Percentiles rank a stretch among this genome's conserved stretches.
phyloP scores from a whole-genome alignment of 257 asterid genomes.

The Asclepias syriaca region DNA sequence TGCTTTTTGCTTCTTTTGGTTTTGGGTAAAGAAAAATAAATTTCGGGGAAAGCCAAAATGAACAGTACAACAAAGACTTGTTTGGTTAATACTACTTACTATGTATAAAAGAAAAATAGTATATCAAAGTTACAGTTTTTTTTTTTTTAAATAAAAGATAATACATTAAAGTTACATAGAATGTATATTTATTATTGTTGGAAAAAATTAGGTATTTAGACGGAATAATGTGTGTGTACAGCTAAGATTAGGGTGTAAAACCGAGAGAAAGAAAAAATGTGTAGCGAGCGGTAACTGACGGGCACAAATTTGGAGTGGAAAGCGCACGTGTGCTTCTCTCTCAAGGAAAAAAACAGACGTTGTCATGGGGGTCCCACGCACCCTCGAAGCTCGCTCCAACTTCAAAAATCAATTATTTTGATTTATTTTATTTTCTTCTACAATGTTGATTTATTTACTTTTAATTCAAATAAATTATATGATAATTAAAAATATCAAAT shows the following conservation, averaged over 20 bases:
- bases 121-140: background rate
- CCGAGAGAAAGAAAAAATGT: background rate
- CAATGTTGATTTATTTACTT: too few relatives aligned
- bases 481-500: too few relatives aligned
- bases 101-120: background rate
- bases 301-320: conserved; percentile 34
- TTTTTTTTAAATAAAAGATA: too few relatives aligned
- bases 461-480: too few relatives aligned
- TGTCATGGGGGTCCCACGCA: conserved; percentile 32
- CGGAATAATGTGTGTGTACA: background rate
- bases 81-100: too few relatives aligned
- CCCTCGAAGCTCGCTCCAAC: conserved; percentile 12
- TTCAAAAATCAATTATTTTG: background rate
- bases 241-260: background rate
- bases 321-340: conserved; percentile 48
- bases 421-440: background rate
- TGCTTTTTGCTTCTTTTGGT: conserved; percentile 29
- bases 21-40: conserved; percentile 16
- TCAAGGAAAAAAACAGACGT: conserved; percentile 23
- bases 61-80: background rate
- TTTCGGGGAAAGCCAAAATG: conserved; percentile 10
- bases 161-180: too few relatives aligned
- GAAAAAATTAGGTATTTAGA: too few relatives aligned
- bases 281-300: conserved; percentile 12
- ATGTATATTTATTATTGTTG: too few relatives aligned